These are phyloP conservation scores for Rhodotorula sp. DNA, from an alignment of 1,284 basidiomycete species.

Conservation along the genomic window DNA sequence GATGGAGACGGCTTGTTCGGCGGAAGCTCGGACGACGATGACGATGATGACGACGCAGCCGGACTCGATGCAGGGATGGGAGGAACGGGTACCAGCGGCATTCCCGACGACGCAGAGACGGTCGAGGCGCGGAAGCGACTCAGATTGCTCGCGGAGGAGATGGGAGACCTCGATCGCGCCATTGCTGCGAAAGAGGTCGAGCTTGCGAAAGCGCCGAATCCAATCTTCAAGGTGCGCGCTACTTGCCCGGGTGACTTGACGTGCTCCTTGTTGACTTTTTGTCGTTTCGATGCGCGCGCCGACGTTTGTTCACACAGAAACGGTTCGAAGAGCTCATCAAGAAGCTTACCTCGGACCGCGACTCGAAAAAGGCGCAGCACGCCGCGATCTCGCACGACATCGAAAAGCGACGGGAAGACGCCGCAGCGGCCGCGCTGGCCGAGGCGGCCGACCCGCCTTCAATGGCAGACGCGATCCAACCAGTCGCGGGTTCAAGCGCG, in stretches of 20 bases:
- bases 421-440: conserved; percentile 12
- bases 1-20: conserved; percentile 45
- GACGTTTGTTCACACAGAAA: conserved; percentile 58
- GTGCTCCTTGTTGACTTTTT: not conserved
- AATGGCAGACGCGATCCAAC: conserved; percentile 6
- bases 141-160: conserved; percentile 81
- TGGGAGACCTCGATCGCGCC: conserved; percentile 80
- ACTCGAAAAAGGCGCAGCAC: conserved; percentile 72
- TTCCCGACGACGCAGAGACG: conserved; percentile 35
- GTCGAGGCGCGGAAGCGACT: conserved; percentile 51
- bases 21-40: conserved; percentile 43
- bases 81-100: not conserved
- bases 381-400: conserved; percentile 38
- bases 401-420: conserved; percentile 26
- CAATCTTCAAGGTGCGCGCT: conserved; percentile 69
- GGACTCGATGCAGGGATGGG: not conserved
- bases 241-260: no score
- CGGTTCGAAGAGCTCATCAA: conserved; percentile 85
- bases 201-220: conserved; percentile 80
- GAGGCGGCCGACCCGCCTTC: conserved; percentile 22
- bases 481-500: conserved; percentile 3
- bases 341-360: conserved; percentile 79
- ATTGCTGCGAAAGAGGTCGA: conserved; percentile 81
- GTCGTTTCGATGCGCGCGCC: not conserved
- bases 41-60: conserved; percentile 43